A percentile compares a stretch with the other conserved stretches of the same genome.
phyloP scores from a whole-genome alignment of 164 flowering plant genomes.

The Nelumbo lutea region DNA sequence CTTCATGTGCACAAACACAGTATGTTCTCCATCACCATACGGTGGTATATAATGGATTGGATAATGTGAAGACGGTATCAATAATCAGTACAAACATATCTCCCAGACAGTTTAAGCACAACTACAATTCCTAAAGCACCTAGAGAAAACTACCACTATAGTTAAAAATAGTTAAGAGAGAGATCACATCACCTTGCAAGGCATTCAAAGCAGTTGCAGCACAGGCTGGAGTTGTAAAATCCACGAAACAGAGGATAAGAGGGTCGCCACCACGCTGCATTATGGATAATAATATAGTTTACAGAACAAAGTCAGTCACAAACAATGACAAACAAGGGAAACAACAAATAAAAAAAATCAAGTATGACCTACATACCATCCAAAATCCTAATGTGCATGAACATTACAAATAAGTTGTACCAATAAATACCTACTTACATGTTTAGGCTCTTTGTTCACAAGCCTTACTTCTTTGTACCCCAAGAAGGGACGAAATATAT shows the following conservation, averaged over 20 bases:
- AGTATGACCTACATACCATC: too few relatives aligned
- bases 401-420: neutral
- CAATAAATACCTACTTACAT: constrained; percentile 47
- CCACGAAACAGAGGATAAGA: constrained; percentile 85
- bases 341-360: constrained; percentile 2
- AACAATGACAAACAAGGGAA: constrained; percentile 3
- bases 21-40: neutral
- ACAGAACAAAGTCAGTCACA: neutral
- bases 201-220: constrained; percentile 90
- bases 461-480: constrained; percentile 94
- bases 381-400: neutral
- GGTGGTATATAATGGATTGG: too few relatives aligned
- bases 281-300: neutral
- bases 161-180: neutral
- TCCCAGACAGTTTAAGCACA: too few relatives aligned
- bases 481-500: constrained; percentile 94
- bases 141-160: neutral
- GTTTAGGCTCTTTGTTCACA: constrained; percentile 79
- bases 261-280: constrained; percentile 85
- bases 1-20: neutral
- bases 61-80: too few relatives aligned
- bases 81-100: too few relatives aligned
- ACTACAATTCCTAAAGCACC: too few relatives aligned
- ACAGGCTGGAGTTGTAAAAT: constrained; percentile 69
- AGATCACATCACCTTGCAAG: constrained; percentile 58